phyloP scores from a whole-genome alignment of 2,329 filamentous ascomycete species.

The Akanthomyces dipterigenus region DNA sequence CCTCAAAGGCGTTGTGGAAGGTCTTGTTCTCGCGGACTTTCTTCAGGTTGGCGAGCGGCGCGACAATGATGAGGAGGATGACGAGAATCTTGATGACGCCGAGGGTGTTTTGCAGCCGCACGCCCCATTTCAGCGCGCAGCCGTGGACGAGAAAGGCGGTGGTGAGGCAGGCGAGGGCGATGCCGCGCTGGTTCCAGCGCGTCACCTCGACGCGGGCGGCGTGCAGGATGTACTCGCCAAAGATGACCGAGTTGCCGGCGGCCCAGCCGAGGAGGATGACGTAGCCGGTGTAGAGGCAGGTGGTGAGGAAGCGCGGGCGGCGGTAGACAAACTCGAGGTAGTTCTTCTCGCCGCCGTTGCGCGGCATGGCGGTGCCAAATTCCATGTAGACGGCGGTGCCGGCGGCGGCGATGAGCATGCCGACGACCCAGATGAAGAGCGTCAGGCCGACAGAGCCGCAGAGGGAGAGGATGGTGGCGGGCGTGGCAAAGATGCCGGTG shows the following conservation, averaged over 20 bases:
- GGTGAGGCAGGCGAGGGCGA: conserved; percentile 62
- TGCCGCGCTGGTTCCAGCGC: conserved; percentile 60
- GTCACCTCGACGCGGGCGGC: conserved; percentile 55
- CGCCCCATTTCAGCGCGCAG: conserved; percentile 55
- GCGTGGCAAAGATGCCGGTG: conserved; percentile 61
- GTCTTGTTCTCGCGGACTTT: conserved; percentile 53
- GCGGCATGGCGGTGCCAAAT: conserved; percentile 57
- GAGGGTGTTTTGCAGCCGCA: conserved; percentile 60
- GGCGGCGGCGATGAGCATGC: conserved; percentile 54
- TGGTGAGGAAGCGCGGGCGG: conserved; percentile 53
- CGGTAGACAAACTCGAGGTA: conserved; percentile 60
- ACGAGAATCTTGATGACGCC: conserved; percentile 61
- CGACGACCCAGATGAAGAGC: conserved; percentile 56
- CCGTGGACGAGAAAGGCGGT: conserved; percentile 60
- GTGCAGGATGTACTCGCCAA: conserved; percentile 63
- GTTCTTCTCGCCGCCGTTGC: conserved; percentile 60
- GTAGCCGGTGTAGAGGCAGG: conserved; percentile 54
- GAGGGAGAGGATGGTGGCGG: conserved; percentile 48
- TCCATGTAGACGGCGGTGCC: conserved; percentile 61
- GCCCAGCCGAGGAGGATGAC: conserved; percentile 60
- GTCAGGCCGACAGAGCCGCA: conserved; percentile 56
- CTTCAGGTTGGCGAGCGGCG: conserved; percentile 54
- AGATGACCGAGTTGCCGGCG: conserved; percentile 60
- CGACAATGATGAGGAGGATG: conserved; percentile 57
- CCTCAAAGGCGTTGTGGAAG: conserved; percentile 57